Percentiles rank a stretch among this genome's conserved stretches.
Conservation (phyloP, 2,329 filamentous ascomycete genomes). For the Teratosphaeriaceae sp. region DNA sequence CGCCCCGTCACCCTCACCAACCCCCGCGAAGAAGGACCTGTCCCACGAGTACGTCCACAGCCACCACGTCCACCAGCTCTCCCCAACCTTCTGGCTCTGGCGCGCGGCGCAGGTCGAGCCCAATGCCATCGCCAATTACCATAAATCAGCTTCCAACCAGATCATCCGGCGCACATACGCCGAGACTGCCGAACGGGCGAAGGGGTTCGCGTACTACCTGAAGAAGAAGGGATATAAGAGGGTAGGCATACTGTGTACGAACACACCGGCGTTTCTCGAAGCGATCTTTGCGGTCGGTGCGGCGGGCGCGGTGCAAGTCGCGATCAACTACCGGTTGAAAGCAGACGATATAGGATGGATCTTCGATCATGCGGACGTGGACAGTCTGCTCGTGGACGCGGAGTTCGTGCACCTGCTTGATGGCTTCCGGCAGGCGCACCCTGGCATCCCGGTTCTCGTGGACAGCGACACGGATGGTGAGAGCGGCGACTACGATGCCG, state of each 20-base stretch:
- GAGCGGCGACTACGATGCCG: slow-evolving; percentile 74
- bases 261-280: slow-evolving; percentile 92
- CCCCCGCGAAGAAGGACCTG: neutral
- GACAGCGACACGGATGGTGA: slow-evolving; percentile 79
- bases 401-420: slow-evolving; percentile 70
- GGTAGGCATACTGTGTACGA: slow-evolving; percentile 81
- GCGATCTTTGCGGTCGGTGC: slow-evolving; percentile 81
- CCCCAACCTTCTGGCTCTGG: slow-evolving; percentile 79
- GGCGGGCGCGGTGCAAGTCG: slow-evolving; percentile 70
- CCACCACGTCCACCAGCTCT: slow-evolving; percentile 68
- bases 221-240: slow-evolving; percentile 65
- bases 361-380: slow-evolving; percentile 78
- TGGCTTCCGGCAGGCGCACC: slow-evolving; percentile 54
- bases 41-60: slow-evolving; percentile 28
- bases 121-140: slow-evolving; percentile 68
- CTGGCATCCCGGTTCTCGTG: slow-evolving; percentile 63
- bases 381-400: slow-evolving; percentile 77
- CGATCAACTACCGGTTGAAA: slow-evolving; percentile 69
- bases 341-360: slow-evolving; percentile 85
- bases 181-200: slow-evolving; percentile 76
- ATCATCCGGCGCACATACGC: slow-evolving; percentile 69
- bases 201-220: slow-evolving; percentile 83
- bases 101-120: slow-evolving; percentile 86
- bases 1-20: slow-evolving; percentile 12
- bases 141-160: slow-evolving; percentile 71